Evolutionary conservation across 441 rosid species (phyloP).

Genomic region (Isatis lusitanica): DNA sequence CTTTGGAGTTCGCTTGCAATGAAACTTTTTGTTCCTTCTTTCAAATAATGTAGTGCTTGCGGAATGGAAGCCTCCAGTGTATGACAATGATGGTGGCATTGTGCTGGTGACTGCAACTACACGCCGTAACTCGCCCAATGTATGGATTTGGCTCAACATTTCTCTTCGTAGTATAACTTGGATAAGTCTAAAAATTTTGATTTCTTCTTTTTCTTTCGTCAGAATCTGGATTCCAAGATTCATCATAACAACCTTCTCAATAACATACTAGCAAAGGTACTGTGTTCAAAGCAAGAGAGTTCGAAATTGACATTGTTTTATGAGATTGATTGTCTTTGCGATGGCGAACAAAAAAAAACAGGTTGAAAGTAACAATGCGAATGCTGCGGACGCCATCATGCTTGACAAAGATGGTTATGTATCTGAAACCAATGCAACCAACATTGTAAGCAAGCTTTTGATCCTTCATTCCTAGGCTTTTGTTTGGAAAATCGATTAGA

Average conservation of each 20-base stretch:
- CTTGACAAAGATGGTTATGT: constrained; percentile 91
- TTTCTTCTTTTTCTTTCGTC: constrained; percentile 16
- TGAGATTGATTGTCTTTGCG: background rate
- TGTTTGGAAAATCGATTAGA: background rate
- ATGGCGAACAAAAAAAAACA: background rate
- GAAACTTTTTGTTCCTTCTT: background rate
- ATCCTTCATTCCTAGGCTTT: background rate
- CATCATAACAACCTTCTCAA: constrained; percentile 93
- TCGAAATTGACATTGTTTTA: background rate
- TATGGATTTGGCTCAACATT: constrained; percentile 33
- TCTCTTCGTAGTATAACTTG: background rate
- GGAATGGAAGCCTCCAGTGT: constrained; percentile 92
- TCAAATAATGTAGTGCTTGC: constrained; percentile 65
- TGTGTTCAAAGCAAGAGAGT: background rate
- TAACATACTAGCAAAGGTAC: constrained; percentile 89
- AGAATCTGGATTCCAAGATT: constrained; percentile 93
- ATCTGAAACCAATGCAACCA: constrained; percentile 92
- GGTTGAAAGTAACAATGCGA: constrained; percentile 85
- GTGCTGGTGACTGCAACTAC: constrained; percentile 80
- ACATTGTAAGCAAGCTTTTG: constrained; percentile 57
- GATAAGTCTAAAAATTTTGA: background rate
- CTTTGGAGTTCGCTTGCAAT: background rate
- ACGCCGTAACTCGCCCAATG: constrained; percentile 87
- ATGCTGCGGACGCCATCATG: constrained; percentile 81
- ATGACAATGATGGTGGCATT: constrained; percentile 76